Conservation (phyloP, 331 rosid species). For the Pyrus hybrid region DNA sequence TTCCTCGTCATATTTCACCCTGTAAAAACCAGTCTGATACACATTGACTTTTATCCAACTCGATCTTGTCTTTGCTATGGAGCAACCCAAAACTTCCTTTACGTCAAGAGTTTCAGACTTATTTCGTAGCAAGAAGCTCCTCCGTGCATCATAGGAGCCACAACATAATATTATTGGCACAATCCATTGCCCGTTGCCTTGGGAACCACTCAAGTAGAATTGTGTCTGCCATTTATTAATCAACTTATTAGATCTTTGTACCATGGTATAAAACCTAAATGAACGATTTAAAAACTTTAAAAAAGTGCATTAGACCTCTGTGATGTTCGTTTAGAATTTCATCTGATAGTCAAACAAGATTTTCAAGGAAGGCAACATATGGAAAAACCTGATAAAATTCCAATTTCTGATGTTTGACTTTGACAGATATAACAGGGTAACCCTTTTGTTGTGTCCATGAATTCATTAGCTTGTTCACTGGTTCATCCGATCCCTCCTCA, state of each 20-base stretch:
- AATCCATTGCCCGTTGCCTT: conserved; percentile 36
- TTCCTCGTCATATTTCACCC: conserved; percentile 46
- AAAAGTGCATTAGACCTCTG: neutral
- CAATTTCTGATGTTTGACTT: conserved; percentile 27
- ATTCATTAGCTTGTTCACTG: conserved; percentile 41
- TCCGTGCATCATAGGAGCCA: conserved; percentile 34
- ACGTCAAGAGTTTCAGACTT: conserved; percentile 21
- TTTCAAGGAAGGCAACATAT: neutral
- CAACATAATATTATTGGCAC: conserved; percentile 39
- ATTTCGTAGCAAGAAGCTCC: conserved; percentile 29
- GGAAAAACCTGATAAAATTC: conserved; percentile 31
- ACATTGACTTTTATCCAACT: conserved; percentile 42
- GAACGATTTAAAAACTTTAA: neutral
- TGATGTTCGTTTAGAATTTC: neutral
- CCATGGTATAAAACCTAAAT: neutral
- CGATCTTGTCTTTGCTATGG: neutral
- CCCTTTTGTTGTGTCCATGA: conserved; percentile 53
- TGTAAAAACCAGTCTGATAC: conserved; percentile 45
- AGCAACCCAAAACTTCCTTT: conserved; percentile 20
- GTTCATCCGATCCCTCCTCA: conserved; percentile 48
- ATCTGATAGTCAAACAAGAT: neutral
- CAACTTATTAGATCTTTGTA: neutral
- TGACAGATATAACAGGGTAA: conserved; percentile 36
- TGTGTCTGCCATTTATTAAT: conserved; percentile 29
- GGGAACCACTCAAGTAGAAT: conserved; percentile 33